Evolutionary conservation across 345 rosid genomes (phyloP).

Genomic region (Euphorbia peplus): DNA sequence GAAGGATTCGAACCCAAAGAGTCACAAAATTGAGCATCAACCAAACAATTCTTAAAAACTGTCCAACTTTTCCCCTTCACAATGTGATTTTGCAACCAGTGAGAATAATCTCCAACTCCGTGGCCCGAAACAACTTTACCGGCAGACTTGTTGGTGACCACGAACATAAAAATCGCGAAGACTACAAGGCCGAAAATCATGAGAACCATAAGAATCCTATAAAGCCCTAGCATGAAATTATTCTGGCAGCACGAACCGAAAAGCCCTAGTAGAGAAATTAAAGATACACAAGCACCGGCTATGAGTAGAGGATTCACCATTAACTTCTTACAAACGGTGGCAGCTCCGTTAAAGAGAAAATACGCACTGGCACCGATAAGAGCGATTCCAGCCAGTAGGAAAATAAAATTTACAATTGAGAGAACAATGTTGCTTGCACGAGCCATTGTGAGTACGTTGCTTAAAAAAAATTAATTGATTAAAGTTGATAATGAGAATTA

Average conservation of each 20-base stretch:
- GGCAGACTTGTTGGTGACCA: not conserved
- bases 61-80: slow-evolving; percentile 20
- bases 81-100: slow-evolving; percentile 23
- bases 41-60: slow-evolving; percentile 24
- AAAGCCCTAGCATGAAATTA: not conserved
- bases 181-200: not conserved
- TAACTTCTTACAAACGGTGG: not conserved
- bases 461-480: too few relatives aligned
- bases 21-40: slow-evolving; percentile 23
- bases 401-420: not conserved
- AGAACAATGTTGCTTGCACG: not conserved
- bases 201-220: not conserved
- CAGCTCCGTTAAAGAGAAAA: not conserved
- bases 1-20: not conserved
- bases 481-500: too few relatives aligned
- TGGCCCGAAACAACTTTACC: not conserved
- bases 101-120: slow-evolving; percentile 14
- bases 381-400: not conserved
- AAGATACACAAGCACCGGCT: not conserved
- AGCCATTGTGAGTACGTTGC: not conserved
- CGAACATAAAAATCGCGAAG: not conserved
- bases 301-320: not conserved
- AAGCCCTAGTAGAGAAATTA: not conserved
- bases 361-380: not conserved
- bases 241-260: not conserved